These are phyloP conservation scores for Leucocoprinus leucothites DNA, from an alignment of 768 basidiomycete species.

Conservation along the genomic window DNA sequence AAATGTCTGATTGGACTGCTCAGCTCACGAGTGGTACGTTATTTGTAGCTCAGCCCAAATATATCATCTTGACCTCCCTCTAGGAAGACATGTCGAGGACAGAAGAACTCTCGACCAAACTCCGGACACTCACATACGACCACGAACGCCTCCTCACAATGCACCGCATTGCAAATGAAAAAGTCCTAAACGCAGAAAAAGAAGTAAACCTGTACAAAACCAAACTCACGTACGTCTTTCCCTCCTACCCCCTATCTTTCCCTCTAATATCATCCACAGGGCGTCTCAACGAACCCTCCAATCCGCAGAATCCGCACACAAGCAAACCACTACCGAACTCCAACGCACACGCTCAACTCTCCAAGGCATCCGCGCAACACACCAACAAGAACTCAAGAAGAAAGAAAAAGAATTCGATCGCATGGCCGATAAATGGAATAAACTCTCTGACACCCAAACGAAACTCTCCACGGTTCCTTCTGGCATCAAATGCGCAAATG, in stretches of 20 bases:
- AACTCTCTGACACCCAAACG: slow-evolving; percentile 63
- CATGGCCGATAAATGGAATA: slow-evolving; percentile 72
- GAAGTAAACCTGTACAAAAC: slow-evolving; percentile 74
- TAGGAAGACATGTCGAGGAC: slow-evolving; percentile 75
- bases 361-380: slow-evolving; percentile 65
- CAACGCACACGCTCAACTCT: slow-evolving; percentile 68
- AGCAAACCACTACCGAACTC: slow-evolving; percentile 65
- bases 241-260: neutral
- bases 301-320: slow-evolving; percentile 61
- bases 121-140: slow-evolving; percentile 78
- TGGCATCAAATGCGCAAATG: slow-evolving; percentile 56
- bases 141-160: slow-evolving; percentile 71
- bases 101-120: slow-evolving; percentile 71
- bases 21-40: slow-evolving; percentile 69
- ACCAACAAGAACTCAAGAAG: slow-evolving; percentile 74
- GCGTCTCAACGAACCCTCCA: slow-evolving; percentile 52
- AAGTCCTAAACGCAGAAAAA: slow-evolving; percentile 70
- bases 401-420: slow-evolving; percentile 78
- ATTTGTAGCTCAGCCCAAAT: neutral
- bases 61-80: neutral
- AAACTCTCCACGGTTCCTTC: slow-evolving; percentile 48
- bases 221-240: slow-evolving; percentile 58
- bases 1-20: slow-evolving; percentile 79
- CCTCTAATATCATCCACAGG: slow-evolving; percentile 28
- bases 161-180: slow-evolving; percentile 57